These are phyloP conservation scores for Auricularia sp. DNA, from an alignment of 768 basidiomycete genomes.

Conservation along the genomic window DNA sequence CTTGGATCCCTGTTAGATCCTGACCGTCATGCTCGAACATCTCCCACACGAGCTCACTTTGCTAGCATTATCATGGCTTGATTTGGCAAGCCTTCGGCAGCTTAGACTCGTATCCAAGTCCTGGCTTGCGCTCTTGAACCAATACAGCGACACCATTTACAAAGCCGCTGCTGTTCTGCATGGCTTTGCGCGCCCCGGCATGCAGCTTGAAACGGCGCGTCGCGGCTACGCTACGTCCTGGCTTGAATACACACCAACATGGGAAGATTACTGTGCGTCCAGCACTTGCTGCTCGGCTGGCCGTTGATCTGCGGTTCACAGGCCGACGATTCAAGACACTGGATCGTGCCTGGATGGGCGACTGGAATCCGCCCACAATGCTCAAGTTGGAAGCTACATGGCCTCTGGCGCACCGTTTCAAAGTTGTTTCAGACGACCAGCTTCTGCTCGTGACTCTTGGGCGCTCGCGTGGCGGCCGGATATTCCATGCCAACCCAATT, in stretches of 20 bases:
- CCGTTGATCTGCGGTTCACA: background rate
- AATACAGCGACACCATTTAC: too few relatives aligned
- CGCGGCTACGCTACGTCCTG: background rate
- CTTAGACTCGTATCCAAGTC: too few relatives aligned
- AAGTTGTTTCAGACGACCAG: background rate
- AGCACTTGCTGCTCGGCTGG: background rate
- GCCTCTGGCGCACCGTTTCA: background rate
- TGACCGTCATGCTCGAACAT: too few relatives aligned
- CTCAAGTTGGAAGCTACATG: background rate
- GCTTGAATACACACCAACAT: background rate
- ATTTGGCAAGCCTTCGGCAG: too few relatives aligned
- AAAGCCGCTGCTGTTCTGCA: too few relatives aligned
- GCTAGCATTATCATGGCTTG: too few relatives aligned
- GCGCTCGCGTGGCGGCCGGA: background rate
- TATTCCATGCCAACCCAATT: background rate
- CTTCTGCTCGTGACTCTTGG: background rate
- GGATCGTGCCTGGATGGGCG: background rate
- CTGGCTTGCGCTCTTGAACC: too few relatives aligned
- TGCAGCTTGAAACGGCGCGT: too few relatives aligned
- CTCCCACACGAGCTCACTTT: too few relatives aligned
- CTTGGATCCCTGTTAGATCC: too few relatives aligned
- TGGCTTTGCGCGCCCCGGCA: too few relatives aligned
- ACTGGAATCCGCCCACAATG: background rate
- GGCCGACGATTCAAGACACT: background rate
- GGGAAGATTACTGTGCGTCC: background rate